phyloP scores from a whole-genome alignment of 2,329 filamentous ascomycete species.

The Apiospora aurea region DNA sequence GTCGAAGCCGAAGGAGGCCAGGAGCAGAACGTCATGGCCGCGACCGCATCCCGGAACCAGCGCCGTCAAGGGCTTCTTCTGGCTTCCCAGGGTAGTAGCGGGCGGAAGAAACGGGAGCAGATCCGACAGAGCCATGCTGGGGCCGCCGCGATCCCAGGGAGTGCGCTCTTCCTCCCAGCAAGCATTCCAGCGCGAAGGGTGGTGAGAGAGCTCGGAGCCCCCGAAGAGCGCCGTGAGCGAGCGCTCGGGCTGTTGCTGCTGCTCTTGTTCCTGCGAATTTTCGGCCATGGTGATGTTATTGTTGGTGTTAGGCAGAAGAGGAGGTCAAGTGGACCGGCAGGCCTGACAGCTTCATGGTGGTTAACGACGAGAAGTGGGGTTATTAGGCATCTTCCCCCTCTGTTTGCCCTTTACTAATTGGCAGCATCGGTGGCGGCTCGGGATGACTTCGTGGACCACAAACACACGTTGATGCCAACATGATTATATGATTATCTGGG shows the following conservation, averaged over 20 bases:
- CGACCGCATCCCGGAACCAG: conserved; percentile 84
- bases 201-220: conserved; percentile 41
- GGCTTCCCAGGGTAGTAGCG: not conserved
- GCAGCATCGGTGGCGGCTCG: not conserved
- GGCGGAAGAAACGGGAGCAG: conserved; percentile 43
- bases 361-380: conserved; percentile 18
- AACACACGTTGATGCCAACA: not conserved
- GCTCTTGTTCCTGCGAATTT: not conserved
- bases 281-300: not conserved
- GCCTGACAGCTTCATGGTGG: conserved; percentile 7
- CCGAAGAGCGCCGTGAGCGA: conserved; percentile 44
- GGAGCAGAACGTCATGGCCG: conserved; percentile 81
- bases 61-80: conserved; percentile 50
- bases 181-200: conserved; percentile 53
- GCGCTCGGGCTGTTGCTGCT: conserved; percentile 24
- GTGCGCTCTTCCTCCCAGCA: conserved; percentile 54
- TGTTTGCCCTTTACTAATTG: not conserved
- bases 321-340: conserved; percentile 16
- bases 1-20: conserved; percentile 79
- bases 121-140: conserved; percentile 62
- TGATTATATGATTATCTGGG: not conserved
- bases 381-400: not conserved
- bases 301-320: not conserved
- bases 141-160: conserved; percentile 64
- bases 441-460: not conserved